Evolutionary conservation across 129 eudicot genomes (phyloP).

Genomic region (Chrysanthemum seticuspe): DNA sequence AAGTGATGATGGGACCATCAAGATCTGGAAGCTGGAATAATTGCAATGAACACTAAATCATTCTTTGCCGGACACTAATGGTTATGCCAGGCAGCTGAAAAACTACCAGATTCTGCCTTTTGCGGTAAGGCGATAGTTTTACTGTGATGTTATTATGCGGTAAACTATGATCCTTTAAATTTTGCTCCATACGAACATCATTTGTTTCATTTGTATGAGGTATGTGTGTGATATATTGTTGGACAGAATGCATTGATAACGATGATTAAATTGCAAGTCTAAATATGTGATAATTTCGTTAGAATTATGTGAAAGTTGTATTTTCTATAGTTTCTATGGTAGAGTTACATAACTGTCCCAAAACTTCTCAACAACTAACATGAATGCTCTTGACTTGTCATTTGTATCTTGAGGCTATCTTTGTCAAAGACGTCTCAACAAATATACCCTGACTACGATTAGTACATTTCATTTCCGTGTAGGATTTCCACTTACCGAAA

Average conservation of each 20-base stretch:
- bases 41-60: slow-evolving; percentile 1
- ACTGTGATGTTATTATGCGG: background rate
- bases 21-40: slow-evolving; percentile 69
- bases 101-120: background rate
- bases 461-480: no score
- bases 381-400: background rate
- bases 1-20: slow-evolving; percentile 83
- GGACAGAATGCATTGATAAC: no score
- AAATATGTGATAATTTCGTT: no score
- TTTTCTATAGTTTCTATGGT: background rate
- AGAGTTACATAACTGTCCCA: no score
- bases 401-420: background rate
- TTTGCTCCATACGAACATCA: background rate
- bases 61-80: background rate
- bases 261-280: no score
- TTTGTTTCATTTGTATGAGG: background rate
- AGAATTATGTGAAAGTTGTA: background rate
- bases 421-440: background rate
- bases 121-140: background rate
- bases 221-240: background rate
- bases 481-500: no score
- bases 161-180: background rate
- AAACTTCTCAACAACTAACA: no score
- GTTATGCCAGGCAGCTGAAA: background rate
- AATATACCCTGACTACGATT: no score